Base-by-base conservation (phyloP, 352 stramenopile species). In the Aphanomyces stellatus region DNA sequence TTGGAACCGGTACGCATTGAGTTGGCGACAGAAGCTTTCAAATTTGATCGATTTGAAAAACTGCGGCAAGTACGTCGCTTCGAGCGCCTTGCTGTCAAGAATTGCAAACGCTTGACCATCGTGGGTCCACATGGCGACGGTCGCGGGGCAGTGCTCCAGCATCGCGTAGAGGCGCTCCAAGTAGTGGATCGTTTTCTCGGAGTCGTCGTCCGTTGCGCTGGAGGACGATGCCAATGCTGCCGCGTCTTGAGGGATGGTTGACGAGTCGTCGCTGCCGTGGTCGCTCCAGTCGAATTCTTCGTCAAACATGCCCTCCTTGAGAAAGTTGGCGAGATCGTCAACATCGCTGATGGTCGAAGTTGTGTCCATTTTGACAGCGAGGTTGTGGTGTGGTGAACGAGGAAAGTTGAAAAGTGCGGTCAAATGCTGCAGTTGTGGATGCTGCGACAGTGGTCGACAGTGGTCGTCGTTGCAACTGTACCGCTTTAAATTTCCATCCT, bases 41-140 rank as follows among this genome's bases (percentile, higher is more conserved):
- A 97, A 98, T 69, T 93, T 96, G 71, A 91, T 91, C 78, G 97
- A 93, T 74, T 97, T 98, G 69, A 98, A 98, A 75, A 97, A 98
- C 62, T 87, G 86, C 17, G 93, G 91, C 22, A 98, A 74, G 40
- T 97, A 82, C 71, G 90, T 78, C 25, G 85, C 72, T 62, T 96
- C 92, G 41, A 98, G 76, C 25, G 78, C 76, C 11, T 82, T 74
- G 73, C 89, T 90, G 78, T 96, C 83, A 41, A 88, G 69, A 60
- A 95, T 94, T 67, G 91, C 75, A 73, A 95, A 93, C 13, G 82
- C 77, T 55, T 81, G 62, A 31, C 80, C 82, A 64, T 93, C 82
- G 1, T 85, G 77, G 2, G 81, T 79, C 87, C 87, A 95, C 24
- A 30, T 35, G 25, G 56, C 56, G 19, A 64, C 33, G n/a, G 56